Evolutionary conservation across 495 filamentous ascomycete species (phyloP).

Genomic region (Opeltia flavorubescens): DNA sequence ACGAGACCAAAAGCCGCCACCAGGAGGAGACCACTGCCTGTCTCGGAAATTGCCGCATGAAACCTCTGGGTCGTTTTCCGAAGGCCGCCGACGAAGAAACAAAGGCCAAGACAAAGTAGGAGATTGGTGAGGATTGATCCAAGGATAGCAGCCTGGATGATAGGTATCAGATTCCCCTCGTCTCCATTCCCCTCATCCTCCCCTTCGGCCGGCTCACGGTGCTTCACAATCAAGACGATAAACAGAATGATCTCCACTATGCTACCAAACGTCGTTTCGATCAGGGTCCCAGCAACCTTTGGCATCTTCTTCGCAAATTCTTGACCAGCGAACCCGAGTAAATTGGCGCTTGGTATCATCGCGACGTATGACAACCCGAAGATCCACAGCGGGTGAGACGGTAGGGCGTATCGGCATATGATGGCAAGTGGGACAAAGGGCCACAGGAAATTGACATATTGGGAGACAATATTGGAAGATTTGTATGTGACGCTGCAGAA

Average conservation of each 20-base stretch:
- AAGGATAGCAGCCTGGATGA: background rate
- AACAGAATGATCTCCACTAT: slow-evolving; percentile 2
- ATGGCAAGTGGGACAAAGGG: slow-evolving; percentile 1
- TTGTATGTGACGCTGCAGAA: slow-evolving; percentile 28
- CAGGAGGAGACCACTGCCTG: slow-evolving; percentile 11
- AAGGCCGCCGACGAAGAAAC: slow-evolving; percentile 15
- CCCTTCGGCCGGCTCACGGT: background rate
- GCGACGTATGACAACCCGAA: background rate
- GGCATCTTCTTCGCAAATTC: slow-evolving; percentile 2
- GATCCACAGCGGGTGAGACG: background rate
- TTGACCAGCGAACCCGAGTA: slow-evolving; percentile 1
- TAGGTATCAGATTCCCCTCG: background rate
- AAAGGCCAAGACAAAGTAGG: slow-evolving; percentile 26
- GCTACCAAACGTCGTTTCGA: slow-evolving; percentile 2
- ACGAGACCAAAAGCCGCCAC: slow-evolving; percentile 13
- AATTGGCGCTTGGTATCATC: slow-evolving; percentile 1
- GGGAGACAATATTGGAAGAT: slow-evolving; percentile 26
- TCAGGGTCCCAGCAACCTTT: background rate
- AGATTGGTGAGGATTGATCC: slow-evolving; percentile 23
- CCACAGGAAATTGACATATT: slow-evolving; percentile 32
- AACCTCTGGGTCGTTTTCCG: slow-evolving; percentile 13
- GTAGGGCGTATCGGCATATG: background rate
- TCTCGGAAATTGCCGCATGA: slow-evolving; percentile 14
- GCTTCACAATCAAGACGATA: background rate
- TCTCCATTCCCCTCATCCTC: slow-evolving; percentile 1